Percentiles rank a stretch among this genome's conserved stretches.
Conservation (phyloP, 2,329 filamentous ascomycete species). For the Clonostachys rhizophaga region DNA sequence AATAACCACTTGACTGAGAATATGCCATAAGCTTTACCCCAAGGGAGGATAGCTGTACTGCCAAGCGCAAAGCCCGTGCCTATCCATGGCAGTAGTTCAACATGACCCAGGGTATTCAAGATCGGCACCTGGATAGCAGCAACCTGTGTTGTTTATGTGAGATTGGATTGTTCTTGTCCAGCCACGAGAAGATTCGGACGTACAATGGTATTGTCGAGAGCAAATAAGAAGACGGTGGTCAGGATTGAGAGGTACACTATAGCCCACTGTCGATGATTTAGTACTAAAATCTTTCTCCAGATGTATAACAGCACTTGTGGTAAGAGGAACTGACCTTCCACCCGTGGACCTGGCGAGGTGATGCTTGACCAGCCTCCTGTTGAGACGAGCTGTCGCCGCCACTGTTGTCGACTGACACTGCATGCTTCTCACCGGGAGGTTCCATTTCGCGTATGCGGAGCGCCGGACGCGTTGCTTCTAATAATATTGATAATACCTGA, state of each 20-base stretch:
- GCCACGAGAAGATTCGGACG: too few relatives aligned
- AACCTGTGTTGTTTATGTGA: constrained; percentile 1
- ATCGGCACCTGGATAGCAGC: constrained; percentile 37
- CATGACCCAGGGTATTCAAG: constrained; percentile 21
- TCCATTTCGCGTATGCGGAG: too few relatives aligned
- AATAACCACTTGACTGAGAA: constrained; percentile 37
- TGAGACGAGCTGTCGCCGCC: background rate
- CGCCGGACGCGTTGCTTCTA: too few relatives aligned
- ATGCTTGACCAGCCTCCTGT: too few relatives aligned
- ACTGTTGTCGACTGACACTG: too few relatives aligned
- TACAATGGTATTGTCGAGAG: constrained; percentile 42
- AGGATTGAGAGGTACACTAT: constrained; percentile 5
- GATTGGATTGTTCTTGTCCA: constrained; percentile 37
- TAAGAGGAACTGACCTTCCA: too few relatives aligned
- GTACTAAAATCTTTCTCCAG: too few relatives aligned
- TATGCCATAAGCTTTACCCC: constrained; percentile 26
- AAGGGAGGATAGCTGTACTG: constrained; percentile 25
- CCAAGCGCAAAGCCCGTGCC: constrained; percentile 28
- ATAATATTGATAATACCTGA: too few relatives aligned
- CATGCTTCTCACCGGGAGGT: too few relatives aligned
- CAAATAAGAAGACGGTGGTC: constrained; percentile 27
- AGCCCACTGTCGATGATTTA: constrained; percentile 4
- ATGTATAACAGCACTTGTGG: too few relatives aligned
- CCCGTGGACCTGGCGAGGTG: too few relatives aligned
- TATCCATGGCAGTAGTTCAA: constrained; percentile 34